Base-by-base conservation (phyloP, 768 basidiomycete genomes). In the Mycena leptocephala region DNA sequence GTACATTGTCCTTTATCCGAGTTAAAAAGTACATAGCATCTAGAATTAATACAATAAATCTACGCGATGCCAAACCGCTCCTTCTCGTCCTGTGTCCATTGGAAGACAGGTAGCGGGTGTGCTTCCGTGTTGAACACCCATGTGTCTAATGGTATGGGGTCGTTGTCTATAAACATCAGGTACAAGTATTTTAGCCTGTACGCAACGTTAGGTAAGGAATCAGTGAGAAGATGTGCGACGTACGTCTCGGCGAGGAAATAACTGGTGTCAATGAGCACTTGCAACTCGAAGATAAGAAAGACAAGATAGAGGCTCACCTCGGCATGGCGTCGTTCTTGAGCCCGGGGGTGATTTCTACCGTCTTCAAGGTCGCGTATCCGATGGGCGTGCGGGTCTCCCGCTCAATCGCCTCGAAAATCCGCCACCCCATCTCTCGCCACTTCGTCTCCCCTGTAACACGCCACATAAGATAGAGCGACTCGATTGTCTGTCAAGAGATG, bases 391-490 rank as follows among this genome's bases (percentile, higher is more conserved):
- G 92, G 20, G 93, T 87, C 76, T 92, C 86, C 35, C 85, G 87
- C 82, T 93, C 89, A 28, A 96, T 89, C 7, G 93, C 90, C 76
- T 93, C 85, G 79, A 94, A 96, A 43, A 95, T 91, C 35, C 81
- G 82, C 94, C 94, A 95, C 2, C 93, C 95, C 64, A 91, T 89
- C 56, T 92, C 88, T 76, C 95, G 88, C 95, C 95, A 96, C 70
- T 87, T 89, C 35, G 81, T 80, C 78, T 96, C 89, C 0, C 93
- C 91, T 2, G 95, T 96, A 10, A 90, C 88, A 56, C 90, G 90
- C 92, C 93, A 96, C 71, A 96, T 82, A 22, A 95, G 79, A 81
- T 92, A 95, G 69, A 96, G 82, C 13, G 92, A 93, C 81, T 96
- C 95, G 5, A 96, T 79, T 9, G 95, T 91, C 94, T 96, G 78